phyloP scores from a whole-genome alignment of 176 grass and related monocot genomes.

The Coix lacrymajobi region DNA sequence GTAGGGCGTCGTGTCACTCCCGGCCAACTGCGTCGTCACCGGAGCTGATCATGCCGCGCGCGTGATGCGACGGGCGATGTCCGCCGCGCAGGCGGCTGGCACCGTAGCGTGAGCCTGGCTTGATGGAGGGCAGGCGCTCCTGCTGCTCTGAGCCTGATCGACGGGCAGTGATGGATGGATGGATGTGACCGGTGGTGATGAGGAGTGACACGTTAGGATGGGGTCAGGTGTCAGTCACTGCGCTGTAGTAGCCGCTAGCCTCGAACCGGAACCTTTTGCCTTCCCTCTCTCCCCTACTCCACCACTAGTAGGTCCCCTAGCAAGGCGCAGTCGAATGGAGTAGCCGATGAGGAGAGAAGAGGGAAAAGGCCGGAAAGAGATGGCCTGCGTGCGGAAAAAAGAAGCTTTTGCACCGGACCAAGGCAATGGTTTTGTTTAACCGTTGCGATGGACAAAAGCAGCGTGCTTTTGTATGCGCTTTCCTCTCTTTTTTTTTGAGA shows the following conservation, averaged over 20 bases:
- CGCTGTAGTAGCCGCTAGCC: background rate
- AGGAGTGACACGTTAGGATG: background rate
- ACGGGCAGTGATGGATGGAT: background rate
- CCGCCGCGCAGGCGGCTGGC: background rate
- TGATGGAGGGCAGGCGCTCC: too few species aligned
- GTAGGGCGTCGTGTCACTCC: background rate
- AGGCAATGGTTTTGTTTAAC: slow-evolving; percentile 12
- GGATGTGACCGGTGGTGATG: background rate
- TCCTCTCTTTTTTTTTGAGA: background rate
- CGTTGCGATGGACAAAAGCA: slow-evolving; percentile 3
- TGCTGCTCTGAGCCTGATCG: background rate
- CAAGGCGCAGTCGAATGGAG: background rate
- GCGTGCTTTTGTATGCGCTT: background rate
- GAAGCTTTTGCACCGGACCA: slow-evolving; percentile 30
- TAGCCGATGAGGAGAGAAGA: background rate
- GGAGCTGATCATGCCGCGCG: background rate
- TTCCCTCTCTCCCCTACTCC: background rate
- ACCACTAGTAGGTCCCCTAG: too few species aligned
- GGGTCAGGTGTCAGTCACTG: background rate
- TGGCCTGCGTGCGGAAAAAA: background rate
- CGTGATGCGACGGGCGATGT: background rate
- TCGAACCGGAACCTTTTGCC: background rate
- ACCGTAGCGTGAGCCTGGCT: too few species aligned
- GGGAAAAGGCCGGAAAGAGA: background rate
- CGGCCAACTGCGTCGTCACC: background rate